Conservation (phyloP, 2,329 filamentous ascomycete genomes). For the Xylariaceae sp. region DNA sequence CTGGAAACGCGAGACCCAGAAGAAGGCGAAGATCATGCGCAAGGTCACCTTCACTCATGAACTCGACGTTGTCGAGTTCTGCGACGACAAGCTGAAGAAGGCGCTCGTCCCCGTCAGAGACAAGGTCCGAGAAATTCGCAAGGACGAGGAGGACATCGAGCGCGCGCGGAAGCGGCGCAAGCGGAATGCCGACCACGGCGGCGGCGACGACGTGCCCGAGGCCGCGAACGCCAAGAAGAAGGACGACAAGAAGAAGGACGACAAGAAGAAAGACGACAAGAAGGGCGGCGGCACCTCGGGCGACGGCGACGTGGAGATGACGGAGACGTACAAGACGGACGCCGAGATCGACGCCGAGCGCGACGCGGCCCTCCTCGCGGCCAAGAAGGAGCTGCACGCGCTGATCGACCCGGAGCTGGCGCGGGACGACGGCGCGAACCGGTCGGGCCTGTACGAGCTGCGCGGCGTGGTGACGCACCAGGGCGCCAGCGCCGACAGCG, state of each 20-base stretch:
- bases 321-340: conserved; percentile 80
- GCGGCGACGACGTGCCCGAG: conserved; percentile 38
- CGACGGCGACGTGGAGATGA: conserved; percentile 66
- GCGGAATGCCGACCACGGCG: conserved; percentile 41
- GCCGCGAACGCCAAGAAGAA: conserved; percentile 43
- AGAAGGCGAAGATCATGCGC: conserved; percentile 99
- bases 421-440: conserved; percentile 77
- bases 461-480: conserved; percentile 93
- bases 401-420: conserved; percentile 69
- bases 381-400: conserved; percentile 81
- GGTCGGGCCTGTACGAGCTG: conserved; percentile 91
- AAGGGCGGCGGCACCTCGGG: conserved; percentile 31
- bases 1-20: conserved; percentile 91
- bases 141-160: conserved; percentile 90
- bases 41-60: conserved; percentile 96
- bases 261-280: conserved; percentile 30
- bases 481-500: conserved; percentile 91
- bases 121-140: conserved; percentile 88
- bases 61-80: conserved; percentile 89
- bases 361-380: conserved; percentile 62
- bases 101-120: conserved; percentile 87
- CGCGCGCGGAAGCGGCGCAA: conserved; percentile 88
- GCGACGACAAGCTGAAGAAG: conserved; percentile 79
- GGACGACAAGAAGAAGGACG: conserved; percentile 33
- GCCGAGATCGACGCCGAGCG: conserved; percentile 86